Percentiles rank a stretch among this genome's conserved stretches.
Evolutionary conservation across 2,329 filamentous ascomycete genomes (phyloP).

Genomic region (Ceratocystiopsis sp.): DNA sequence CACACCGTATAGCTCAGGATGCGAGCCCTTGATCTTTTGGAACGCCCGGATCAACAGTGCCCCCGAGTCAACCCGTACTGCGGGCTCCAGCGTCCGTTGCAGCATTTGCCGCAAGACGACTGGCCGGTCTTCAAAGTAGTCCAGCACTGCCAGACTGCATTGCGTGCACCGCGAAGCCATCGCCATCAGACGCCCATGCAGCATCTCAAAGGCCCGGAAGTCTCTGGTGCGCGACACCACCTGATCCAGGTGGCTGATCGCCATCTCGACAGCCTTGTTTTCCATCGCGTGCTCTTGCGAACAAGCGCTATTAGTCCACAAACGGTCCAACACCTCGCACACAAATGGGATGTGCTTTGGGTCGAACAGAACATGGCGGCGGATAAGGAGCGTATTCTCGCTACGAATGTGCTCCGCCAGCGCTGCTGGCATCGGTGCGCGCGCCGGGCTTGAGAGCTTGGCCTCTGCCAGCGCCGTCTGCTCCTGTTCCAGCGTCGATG

Average conservation of each 20-base stretch:
- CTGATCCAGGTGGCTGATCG: conserved; percentile 55
- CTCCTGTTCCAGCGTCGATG: conserved; percentile 42
- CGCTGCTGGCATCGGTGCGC: conserved; percentile 25
- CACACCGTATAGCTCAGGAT: conserved; percentile 30
- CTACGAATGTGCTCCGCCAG: conserved; percentile 43
- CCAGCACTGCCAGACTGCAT: conserved; percentile 41
- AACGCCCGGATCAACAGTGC: conserved; percentile 36
- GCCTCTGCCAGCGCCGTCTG: conserved; percentile 27
- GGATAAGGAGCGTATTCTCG: conserved; percentile 58
- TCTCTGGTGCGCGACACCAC: conserved; percentile 58
- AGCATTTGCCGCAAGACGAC: conserved; percentile 47
- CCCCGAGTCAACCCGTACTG: conserved; percentile 36
- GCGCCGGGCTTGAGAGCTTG: conserved; percentile 22
- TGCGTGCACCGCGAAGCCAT: conserved; percentile 31
- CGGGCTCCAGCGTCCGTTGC: conserved; percentile 38
- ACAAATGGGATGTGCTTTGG: conserved; percentile 52
- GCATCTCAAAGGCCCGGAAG: conserved; percentile 38
- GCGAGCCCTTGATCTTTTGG: conserved; percentile 28
- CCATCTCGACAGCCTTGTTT: conserved; percentile 33
- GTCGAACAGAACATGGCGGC: conserved; percentile 67
- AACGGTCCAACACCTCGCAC: conserved; percentile 35
- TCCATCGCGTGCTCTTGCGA: conserved; percentile 28
- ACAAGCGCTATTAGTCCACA: conserved; percentile 20
- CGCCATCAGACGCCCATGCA: conserved; percentile 25
- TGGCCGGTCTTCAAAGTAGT: conserved; percentile 40